A percentile compares a stretch with the other conserved stretches of the same genome.
Evolutionary conservation across 2,329 filamentous ascomycete genomes (phyloP).

Genomic region (Tolypocladium tropicale): DNA sequence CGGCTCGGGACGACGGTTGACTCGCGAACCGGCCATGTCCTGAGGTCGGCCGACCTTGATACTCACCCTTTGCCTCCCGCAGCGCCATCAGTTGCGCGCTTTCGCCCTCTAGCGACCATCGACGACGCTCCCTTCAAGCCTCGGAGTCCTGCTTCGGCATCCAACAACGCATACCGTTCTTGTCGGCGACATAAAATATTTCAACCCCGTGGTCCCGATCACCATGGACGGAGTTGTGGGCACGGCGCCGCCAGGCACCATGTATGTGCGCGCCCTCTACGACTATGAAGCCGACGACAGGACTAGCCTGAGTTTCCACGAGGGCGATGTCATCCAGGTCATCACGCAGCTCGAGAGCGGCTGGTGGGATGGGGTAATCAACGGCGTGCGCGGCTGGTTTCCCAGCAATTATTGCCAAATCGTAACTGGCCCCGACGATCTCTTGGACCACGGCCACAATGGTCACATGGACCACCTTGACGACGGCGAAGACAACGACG

Average conservation of each 20-base stretch:
- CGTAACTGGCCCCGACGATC: conserved; percentile 66
- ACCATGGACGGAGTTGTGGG: conserved; percentile 53
- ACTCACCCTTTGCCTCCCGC: conserved; percentile 4
- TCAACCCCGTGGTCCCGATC: background rate
- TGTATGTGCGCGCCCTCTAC: conserved; percentile 94
- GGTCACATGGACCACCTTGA: conserved; percentile 42
- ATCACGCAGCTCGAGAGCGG: conserved; percentile 96
- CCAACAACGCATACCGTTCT: background rate
- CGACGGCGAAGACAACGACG: conserved; percentile 55
- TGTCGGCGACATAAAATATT: background rate
- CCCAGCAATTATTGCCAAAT: conserved; percentile 97
- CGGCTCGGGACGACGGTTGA: conserved; percentile 18
- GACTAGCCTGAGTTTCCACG: conserved; percentile 91
- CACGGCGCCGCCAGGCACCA: conserved; percentile 51
- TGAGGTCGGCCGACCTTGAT: conserved; percentile 19
- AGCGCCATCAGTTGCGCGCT: background rate
- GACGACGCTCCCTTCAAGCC: conserved; percentile 5
- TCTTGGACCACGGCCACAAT: conserved; percentile 50
- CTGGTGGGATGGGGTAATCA: conserved; percentile 99
- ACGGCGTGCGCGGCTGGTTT: conserved; percentile 95
- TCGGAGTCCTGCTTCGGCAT: background rate
- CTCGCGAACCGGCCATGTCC: conserved; percentile 21
- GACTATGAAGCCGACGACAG: conserved; percentile 97
- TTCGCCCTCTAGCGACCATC: background rate
- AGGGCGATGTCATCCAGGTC: conserved; percentile 96